These are phyloP conservation scores for Amanita jacksonii DNA, from an alignment of 768 basidiomycete species.

Conservation along the genomic window DNA sequence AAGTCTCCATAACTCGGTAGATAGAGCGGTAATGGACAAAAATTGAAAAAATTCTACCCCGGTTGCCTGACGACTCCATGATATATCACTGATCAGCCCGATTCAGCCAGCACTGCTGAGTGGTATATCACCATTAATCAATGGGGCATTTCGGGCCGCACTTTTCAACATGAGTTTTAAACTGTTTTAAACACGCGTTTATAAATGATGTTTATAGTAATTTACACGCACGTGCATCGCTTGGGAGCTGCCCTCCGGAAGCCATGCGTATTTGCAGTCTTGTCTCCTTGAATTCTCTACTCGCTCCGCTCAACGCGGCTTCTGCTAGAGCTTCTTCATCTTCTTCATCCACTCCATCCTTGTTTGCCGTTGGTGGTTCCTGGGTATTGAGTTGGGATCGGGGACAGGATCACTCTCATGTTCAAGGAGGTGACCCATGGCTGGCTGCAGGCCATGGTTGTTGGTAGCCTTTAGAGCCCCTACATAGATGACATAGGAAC, in stretches of 20 bases:
- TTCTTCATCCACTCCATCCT: constrained; percentile 44
- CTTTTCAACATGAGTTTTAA: too few species aligned
- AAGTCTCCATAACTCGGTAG: too few species aligned
- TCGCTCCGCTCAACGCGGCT: constrained; percentile 58
- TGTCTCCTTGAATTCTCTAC: constrained; percentile 80
- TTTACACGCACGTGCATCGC: constrained; percentile 71
- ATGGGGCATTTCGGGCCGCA: too few species aligned
- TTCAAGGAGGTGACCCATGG: constrained; percentile 83
- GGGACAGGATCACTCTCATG: constrained; percentile 73
- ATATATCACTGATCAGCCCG: too few species aligned
- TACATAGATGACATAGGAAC: constrained; percentile 21
- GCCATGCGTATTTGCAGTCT: constrained; percentile 85
- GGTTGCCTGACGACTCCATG: too few species aligned
- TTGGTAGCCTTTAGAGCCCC: constrained; percentile 87
- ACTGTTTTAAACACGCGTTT: too few species aligned
- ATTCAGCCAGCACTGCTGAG: too few species aligned
- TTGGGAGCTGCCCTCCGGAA: constrained; percentile 70
- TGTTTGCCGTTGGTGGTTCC: constrained; percentile 19
- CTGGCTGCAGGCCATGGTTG: constrained; percentile 79
- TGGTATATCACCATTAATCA: too few species aligned
- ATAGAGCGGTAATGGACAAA: too few species aligned
- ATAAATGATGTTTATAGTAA: constrained; percentile 10
- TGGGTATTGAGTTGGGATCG: constrained; percentile 36
- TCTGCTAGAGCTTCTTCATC: constrained; percentile 78
- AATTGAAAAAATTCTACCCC: too few species aligned